Conservation (phyloP, 176 grass and related monocot genomes). For the Eleusine indica region DNA sequence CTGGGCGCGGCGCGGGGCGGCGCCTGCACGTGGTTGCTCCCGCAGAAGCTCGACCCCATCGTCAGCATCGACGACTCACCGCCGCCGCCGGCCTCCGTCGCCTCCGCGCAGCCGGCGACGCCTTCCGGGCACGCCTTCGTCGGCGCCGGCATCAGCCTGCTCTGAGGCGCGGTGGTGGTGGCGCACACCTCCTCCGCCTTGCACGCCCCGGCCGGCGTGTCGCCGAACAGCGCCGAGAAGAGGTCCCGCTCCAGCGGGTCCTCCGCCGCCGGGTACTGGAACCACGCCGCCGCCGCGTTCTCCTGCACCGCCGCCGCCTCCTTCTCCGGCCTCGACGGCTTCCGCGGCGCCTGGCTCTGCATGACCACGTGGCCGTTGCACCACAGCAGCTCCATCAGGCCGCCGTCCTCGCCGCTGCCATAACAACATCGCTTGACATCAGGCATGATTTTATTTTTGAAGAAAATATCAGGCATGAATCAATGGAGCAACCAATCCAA, state of each 20-base stretch:
- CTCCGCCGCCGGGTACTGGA: slow-evolving; percentile 46
- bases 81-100: background rate
- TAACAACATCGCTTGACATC: background rate
- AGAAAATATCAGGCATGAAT: no score
- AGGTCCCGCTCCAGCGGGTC: slow-evolving; percentile 58
- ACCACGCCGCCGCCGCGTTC: slow-evolving; percentile 51
- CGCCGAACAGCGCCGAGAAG: slow-evolving; percentile 57
- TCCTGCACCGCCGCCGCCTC: slow-evolving; percentile 8
- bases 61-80: slow-evolving; percentile 59
- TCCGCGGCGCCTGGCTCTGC: slow-evolving; percentile 60
- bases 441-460: background rate
- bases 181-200: slow-evolving; percentile 24
- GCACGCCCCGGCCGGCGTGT: slow-evolving; percentile 6
- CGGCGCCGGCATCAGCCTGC: slow-evolving; percentile 52
- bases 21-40: slow-evolving; percentile 52
- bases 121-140: background rate
- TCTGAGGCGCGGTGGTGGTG: background rate
- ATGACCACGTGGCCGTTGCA: slow-evolving; percentile 62
- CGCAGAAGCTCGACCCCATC: slow-evolving; percentile 53
- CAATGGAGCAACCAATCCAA: no score
- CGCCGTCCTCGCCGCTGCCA: slow-evolving; percentile 39
- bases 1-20: background rate
- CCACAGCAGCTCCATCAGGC: slow-evolving; percentile 70
- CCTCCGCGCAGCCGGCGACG: background rate
- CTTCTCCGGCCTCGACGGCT: slow-evolving; percentile 38